These are phyloP conservation scores for Arthonia radiata DNA, from an alignment of 495 filamentous ascomycete genomes.

Conservation along the genomic window DNA sequence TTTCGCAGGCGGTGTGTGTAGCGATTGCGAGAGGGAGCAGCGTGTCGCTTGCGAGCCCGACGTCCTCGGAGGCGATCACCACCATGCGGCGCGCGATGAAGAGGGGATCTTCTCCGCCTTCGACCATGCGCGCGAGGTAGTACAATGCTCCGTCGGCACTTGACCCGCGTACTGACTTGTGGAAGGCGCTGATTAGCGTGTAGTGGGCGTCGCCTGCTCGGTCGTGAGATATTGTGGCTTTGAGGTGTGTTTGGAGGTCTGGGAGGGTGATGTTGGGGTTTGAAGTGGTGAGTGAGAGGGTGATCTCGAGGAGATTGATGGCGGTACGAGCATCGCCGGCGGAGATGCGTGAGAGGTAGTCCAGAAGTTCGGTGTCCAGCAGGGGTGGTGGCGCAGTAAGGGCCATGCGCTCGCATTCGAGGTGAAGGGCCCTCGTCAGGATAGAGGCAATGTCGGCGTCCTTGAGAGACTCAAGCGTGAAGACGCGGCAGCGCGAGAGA, in stretches of 20 bases:
- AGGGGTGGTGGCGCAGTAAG: constrained; percentile 29
- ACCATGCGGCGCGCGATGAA: constrained; percentile 82
- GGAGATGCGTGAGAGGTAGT: constrained; percentile 60
- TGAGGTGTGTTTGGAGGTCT: constrained; percentile 53
- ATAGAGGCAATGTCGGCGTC: constrained; percentile 47
- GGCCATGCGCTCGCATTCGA: constrained; percentile 20
- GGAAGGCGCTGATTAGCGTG: constrained; percentile 88
- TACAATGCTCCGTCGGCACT: constrained; percentile 73
- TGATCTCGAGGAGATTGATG: constrained; percentile 75
- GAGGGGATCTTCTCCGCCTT: constrained; percentile 79
- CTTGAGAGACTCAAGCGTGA: constrained; percentile 53
- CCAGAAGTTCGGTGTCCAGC: constrained; percentile 51
- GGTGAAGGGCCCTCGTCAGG: constrained; percentile 41
- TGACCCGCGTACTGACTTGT: constrained; percentile 78
- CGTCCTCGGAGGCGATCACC: constrained; percentile 74
- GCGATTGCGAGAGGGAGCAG: constrained; percentile 67
- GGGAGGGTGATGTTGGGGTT: constrained; percentile 22
- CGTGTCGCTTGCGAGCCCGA: constrained; percentile 72
- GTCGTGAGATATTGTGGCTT: constrained; percentile 83
- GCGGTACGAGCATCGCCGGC: constrained; percentile 85
- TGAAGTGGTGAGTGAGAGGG: constrained; percentile 29
- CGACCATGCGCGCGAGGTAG: constrained; percentile 89
- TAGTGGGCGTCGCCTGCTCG: constrained; percentile 87
- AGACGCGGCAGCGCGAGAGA: constrained; percentile 71
- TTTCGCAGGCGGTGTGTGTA: constrained; percentile 62